Evolutionary conservation across 345 rosid species (phyloP).

Genomic region (Cardiospermum halicacabum): DNA sequence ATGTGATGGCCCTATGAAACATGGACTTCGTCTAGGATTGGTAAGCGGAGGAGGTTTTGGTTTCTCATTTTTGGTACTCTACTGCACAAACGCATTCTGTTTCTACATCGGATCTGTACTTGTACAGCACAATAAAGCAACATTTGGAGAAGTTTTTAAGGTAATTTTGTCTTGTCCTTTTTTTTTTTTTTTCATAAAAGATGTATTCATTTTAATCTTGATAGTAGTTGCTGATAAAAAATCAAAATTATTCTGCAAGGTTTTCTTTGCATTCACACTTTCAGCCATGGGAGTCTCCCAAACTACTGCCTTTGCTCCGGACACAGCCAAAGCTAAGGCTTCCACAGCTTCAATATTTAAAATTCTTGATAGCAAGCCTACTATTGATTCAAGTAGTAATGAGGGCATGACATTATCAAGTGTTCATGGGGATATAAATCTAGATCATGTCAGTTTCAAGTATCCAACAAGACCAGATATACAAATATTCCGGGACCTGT

Average conservation of each 20-base stretch:
- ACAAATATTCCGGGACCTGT: slow-evolving; percentile 60
- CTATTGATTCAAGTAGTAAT: slow-evolving; percentile 62
- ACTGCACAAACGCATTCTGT: slow-evolving; percentile 46
- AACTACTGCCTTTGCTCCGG: slow-evolving; percentile 71
- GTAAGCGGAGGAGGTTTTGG: slow-evolving; percentile 57
- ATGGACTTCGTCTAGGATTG: slow-evolving; percentile 42
- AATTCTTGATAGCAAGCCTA: slow-evolving; percentile 67
- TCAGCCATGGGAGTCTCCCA: slow-evolving; percentile 75
- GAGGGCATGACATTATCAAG: slow-evolving; percentile 47
- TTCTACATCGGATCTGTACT: slow-evolving; percentile 55
- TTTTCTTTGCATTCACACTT: slow-evolving; percentile 73
- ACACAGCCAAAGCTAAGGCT: slow-evolving; percentile 66
- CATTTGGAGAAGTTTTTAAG: slow-evolving; percentile 69
- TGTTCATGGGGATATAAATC: slow-evolving; percentile 52
- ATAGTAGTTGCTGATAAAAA: no score
- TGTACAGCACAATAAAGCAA: slow-evolving; percentile 52
- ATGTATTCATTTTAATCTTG: no score
- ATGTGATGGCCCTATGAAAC: slow-evolving; percentile 44
- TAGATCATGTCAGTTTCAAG: slow-evolving; percentile 68
- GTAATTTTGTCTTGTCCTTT: slow-evolving; percentile 18
- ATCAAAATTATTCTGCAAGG: slow-evolving; percentile 16
- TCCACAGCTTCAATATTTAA: slow-evolving; percentile 72
- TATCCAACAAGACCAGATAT: slow-evolving; percentile 69
- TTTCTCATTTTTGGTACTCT: slow-evolving; percentile 41
- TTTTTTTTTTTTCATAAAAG: neutral